phyloP scores from a whole-genome alignment of 73 alveolate genomes.

The Paramecium sonneborni region DNA sequence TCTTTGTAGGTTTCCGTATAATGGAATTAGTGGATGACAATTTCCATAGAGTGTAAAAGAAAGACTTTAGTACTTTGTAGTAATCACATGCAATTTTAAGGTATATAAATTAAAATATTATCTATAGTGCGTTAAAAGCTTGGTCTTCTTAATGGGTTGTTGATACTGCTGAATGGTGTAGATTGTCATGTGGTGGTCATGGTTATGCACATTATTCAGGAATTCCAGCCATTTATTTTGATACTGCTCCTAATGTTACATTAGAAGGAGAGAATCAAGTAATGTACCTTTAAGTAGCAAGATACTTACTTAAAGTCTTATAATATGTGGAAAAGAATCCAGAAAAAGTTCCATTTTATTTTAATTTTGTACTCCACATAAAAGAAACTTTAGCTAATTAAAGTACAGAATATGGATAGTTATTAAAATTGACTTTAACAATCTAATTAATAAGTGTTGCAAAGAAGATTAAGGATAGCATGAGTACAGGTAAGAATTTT shows the following conservation, averaged over 20 bases:
- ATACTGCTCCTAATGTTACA: constrained; percentile 59
- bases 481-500: background rate
- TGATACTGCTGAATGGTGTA: constrained; percentile 71
- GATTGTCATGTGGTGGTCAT: constrained; percentile 92
- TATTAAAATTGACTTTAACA: background rate
- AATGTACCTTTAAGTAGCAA: constrained; percentile 50
- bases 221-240: constrained; percentile 66
- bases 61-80: constrained; percentile 55
- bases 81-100: constrained; percentile 72
- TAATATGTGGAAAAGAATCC: background rate
- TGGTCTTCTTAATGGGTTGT: constrained; percentile 67
- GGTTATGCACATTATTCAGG: constrained; percentile 81
- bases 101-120: constrained; percentile 59
- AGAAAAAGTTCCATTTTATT: constrained; percentile 8
- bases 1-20: constrained; percentile 60
- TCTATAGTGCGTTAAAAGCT: constrained; percentile 73
- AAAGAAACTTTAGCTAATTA: background rate
- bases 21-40: constrained; percentile 49
- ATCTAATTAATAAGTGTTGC: background rate
- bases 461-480: background rate
- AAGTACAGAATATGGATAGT: background rate
- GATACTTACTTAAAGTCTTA: constrained; percentile 8
- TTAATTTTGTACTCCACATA: background rate
- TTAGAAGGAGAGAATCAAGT: constrained; percentile 63
- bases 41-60: constrained; percentile 69